Percentiles rank a stretch among this genome's conserved stretches.
Conservation (phyloP, 257 asterid species). For the Capsicum pubescens region DNA sequence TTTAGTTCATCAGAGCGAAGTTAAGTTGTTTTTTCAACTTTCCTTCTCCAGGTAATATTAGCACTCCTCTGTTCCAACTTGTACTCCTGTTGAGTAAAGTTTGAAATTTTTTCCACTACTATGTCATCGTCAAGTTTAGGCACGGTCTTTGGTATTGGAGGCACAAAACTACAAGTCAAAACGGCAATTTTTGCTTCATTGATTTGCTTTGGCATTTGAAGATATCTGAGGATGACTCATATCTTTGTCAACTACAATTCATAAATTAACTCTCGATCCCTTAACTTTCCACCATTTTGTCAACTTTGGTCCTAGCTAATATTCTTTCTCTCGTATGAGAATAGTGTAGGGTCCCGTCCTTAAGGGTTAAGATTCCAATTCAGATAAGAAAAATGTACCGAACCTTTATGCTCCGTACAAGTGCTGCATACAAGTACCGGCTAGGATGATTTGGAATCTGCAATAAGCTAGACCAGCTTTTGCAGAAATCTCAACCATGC, state of each 20-base stretch:
- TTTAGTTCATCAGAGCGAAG: neutral
- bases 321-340: slow-evolving; percentile 67
- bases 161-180: slow-evolving; percentile 91
- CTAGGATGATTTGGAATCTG: slow-evolving; percentile 46
- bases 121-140: slow-evolving; percentile 93
- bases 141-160: slow-evolving; percentile 93
- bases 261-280: slow-evolving; percentile 81
- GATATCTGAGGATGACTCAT: slow-evolving; percentile 97
- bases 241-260: slow-evolving; percentile 84
- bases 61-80: slow-evolving; percentile 30
- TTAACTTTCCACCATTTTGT: slow-evolving; percentile 82
- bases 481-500: slow-evolving; percentile 87
- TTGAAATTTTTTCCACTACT: slow-evolving; percentile 79
- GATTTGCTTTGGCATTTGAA: slow-evolving; percentile 92
- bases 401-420: too few relatives aligned
- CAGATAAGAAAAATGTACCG: too few relatives aligned
- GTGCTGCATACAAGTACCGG: too few relatives aligned
- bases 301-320: slow-evolving; percentile 87
- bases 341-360: too few relatives aligned
- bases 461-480: slow-evolving; percentile 90
- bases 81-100: slow-evolving; percentile 69
- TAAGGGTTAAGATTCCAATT: too few relatives aligned
- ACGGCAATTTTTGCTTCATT: slow-evolving; percentile 83
- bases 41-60: neutral
- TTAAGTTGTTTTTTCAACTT: neutral